Conservation (phyloP, 768 basidiomycete species). For the Pleurotus tuber-regium region DNA sequence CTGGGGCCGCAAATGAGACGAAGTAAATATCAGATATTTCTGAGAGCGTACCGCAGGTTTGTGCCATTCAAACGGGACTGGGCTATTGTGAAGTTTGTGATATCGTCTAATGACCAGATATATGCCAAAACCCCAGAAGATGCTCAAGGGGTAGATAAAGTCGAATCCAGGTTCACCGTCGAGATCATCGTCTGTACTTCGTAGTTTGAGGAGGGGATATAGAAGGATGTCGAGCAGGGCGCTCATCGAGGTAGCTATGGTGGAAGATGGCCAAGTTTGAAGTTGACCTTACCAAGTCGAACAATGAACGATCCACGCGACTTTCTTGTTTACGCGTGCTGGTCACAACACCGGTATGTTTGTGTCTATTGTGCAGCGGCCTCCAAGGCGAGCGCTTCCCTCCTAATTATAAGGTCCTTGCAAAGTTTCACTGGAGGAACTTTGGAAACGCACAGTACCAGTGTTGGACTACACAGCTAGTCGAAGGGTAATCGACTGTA, state of each 20-base stretch:
- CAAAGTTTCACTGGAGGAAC: too few species aligned
- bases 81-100: slow-evolving; percentile 69
- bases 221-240: slow-evolving; percentile 46
- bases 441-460: too few species aligned
- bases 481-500: too few species aligned
- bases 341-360: background rate
- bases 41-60: slow-evolving; percentile 58
- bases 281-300: slow-evolving; percentile 7
- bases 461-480: too few species aligned
- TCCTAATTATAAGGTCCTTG: too few species aligned
- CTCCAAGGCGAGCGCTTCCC: too few species aligned
- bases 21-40: too few species aligned
- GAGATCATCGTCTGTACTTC: slow-evolving; percentile 44
- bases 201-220: slow-evolving; percentile 49
- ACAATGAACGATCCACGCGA: slow-evolving; percentile 23
- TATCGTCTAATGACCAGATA: slow-evolving; percentile 77
- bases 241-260: slow-evolving; percentile 33
- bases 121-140: slow-evolving; percentile 77
- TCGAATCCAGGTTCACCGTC: slow-evolving; percentile 51
- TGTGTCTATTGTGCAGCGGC: background rate
- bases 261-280: slow-evolving; percentile 1
- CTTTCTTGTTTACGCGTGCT: slow-evolving; percentile 12
- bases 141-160: slow-evolving; percentile 61
- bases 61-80: slow-evolving; percentile 61
- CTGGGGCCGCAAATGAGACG: slow-evolving; percentile 27